Base-by-base conservation (phyloP, 179 eudicot species). In the Spinacia oleracea region DNA sequence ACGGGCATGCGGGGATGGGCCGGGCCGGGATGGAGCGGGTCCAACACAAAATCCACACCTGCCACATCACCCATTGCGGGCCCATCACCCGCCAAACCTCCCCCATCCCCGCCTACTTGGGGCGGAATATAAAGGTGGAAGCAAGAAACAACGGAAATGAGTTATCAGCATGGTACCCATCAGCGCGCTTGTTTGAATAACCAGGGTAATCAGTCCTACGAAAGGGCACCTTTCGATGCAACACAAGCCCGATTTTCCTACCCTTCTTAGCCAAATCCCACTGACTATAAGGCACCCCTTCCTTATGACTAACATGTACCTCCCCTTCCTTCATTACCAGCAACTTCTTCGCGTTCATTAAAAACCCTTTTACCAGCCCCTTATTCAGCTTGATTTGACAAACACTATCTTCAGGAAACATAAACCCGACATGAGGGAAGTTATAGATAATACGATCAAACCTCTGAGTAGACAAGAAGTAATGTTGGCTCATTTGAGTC, bases 401-500 rank as follows among this genome's bases (percentile, higher is more conserved):
- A 66, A 53, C 72, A 56, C 81, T 84, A 15, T 20, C 76, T 76
- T 81, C 86, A 2, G 86, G 87, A 58, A 79, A 86, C 74, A 65
- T 70, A 43, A 86, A 83, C 5, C 91, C 91, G 43, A 83, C 88
- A 80, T 82, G 87, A 11, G 91, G 91, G 78, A 88, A 88, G 70
- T 88, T 88, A 81, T 81, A 88, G 46, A 88, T 75, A 6, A 88
- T 79, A 9, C 87, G 86, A 83, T 89, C 87, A 58, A 89, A 89
- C 73, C 83, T 79, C 71, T 79, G 77, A 20, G 81, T 75, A 6
- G 53, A 76, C 60, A 89, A 82, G 50, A 85, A 81, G 51, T 12
- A 46, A 59, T 85, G 86, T 12, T 78, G 46, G 48, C 81, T 80
- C 87, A 89, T 89, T 55, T 81, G 43, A 1, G 78, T 81, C 1